phyloP scores from a whole-genome alignment of 768 basidiomycete genomes.

The Tremella yokohamensis region DNA sequence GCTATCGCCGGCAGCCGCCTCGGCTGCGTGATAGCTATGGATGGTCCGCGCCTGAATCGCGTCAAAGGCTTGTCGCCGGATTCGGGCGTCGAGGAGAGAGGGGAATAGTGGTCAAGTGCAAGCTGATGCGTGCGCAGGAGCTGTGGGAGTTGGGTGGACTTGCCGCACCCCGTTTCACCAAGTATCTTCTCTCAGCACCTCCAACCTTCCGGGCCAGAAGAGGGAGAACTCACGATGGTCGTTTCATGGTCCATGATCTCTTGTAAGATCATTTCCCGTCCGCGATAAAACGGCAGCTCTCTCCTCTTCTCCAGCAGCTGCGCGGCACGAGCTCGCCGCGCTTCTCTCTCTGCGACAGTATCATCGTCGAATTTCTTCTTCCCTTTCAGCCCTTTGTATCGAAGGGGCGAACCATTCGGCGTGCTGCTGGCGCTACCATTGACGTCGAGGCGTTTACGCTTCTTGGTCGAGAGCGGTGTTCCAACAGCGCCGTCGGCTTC shows the following conservation, averaged over 20 bases:
- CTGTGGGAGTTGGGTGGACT: constrained; percentile 49
- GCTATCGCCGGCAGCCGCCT: constrained; percentile 46
- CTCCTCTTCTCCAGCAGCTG: constrained; percentile 31
- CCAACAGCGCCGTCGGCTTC: constrained; percentile 10
- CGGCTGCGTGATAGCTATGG: constrained; percentile 48
- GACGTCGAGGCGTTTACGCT: neutral
- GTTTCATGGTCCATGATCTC: constrained; percentile 46
- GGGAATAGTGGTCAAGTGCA: constrained; percentile 20
- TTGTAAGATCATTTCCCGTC: constrained; percentile 33
- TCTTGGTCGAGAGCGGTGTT: constrained; percentile 2
- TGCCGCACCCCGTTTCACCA: constrained; percentile 50
- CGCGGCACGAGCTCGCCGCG: constrained; percentile 19
- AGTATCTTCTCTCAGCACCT: constrained; percentile 32
- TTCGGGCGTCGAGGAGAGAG: neutral
- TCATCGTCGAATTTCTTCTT: neutral
- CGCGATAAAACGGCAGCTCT: constrained; percentile 47
- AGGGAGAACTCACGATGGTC: constrained; percentile 35
- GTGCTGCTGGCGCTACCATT: neutral
- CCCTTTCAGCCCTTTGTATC: neutral
- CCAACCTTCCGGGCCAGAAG: neutral
- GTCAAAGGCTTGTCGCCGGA: neutral
- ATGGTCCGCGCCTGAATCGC: constrained; percentile 16
- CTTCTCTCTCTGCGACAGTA: neutral
- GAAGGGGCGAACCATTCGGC: neutral
- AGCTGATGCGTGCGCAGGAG: constrained; percentile 36